A percentile compares a stretch with the other conserved stretches of the same genome.
These are phyloP conservation scores for Yarrowia alimentaria DNA, from an alignment of 805 yeast species.

Conservation along the genomic window DNA sequence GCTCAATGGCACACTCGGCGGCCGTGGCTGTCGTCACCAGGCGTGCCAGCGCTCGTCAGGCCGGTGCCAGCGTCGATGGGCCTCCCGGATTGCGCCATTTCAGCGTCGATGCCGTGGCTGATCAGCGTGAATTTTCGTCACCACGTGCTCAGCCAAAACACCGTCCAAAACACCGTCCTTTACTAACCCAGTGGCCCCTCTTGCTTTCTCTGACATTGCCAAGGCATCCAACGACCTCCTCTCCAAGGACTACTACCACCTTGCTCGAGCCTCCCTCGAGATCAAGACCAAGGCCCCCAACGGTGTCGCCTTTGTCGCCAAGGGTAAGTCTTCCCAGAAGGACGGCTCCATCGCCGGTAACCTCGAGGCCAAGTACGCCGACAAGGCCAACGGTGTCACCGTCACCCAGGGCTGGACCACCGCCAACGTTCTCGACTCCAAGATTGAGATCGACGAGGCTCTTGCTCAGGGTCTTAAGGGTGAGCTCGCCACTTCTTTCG, in stretches of 20 bases:
- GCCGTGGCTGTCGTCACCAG: too few relatives aligned
- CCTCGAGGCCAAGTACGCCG: conserved; percentile 87
- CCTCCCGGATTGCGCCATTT: too few relatives aligned
- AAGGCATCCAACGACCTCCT: conserved; percentile 89
- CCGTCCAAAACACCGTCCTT: not conserved
- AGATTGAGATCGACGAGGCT: conserved; percentile 86
- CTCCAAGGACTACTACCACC: conserved; percentile 90
- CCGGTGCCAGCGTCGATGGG: too few relatives aligned
- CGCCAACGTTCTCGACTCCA: conserved; percentile 86
- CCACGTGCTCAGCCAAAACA: conserved; percentile 15
- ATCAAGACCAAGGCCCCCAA: conserved; percentile 92
- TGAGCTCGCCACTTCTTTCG: conserved; percentile 80
- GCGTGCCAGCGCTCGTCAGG: too few relatives aligned
- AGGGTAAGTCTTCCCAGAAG: conserved; percentile 80
- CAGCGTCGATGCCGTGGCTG: too few relatives aligned
- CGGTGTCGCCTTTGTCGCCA: conserved; percentile 91
- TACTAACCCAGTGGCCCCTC: conserved; percentile 60
- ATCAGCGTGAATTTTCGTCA: too few relatives aligned
- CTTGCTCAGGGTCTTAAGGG: conserved; percentile 94
- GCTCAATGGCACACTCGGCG: too few relatives aligned
- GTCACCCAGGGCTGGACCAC: conserved; percentile 98
- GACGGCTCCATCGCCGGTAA: conserved; percentile 82
- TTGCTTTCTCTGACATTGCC: conserved; percentile 90
- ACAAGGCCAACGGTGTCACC: conserved; percentile 88
- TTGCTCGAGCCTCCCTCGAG: conserved; percentile 80